Evolutionary conservation across 257 asterid species (phyloP).

Genomic region (Penstemon newberryi): DNA sequence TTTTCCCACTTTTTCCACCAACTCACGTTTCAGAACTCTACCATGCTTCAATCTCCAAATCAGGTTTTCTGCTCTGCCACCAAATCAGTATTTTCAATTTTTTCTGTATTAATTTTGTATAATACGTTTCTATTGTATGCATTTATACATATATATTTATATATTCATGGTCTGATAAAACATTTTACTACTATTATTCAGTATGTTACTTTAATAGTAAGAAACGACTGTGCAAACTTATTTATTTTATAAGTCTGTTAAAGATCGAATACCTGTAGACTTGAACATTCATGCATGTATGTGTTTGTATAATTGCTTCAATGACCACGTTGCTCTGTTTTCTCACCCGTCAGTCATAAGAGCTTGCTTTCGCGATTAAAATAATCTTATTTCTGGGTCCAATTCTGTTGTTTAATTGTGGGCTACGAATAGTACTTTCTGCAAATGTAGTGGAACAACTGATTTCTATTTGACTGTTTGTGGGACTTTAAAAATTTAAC

Average conservation of each 20-base stretch:
- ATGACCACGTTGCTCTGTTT: constrained; percentile 20
- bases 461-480: not conserved
- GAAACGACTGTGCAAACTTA: too few species aligned
- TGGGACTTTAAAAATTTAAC: not conserved
- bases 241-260: constrained; percentile 5
- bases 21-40: constrained; percentile 25
- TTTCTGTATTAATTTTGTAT: not conserved
- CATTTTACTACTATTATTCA: not conserved
- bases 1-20: constrained; percentile 24
- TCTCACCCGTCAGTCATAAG: not conserved
- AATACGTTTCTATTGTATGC: not conserved
- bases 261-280: not conserved
- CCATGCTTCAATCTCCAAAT: constrained; percentile 35
- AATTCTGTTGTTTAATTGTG: not conserved
- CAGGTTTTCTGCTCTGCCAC: constrained; percentile 37
- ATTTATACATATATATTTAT: constrained; percentile 17
- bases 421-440: not conserved
- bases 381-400: not conserved
- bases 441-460: constrained; percentile 9
- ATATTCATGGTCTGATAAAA: not conserved
- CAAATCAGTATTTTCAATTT: constrained; percentile 2
- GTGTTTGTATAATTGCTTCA: constrained; percentile 37
- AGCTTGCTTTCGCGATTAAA: constrained; percentile 6
- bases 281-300: constrained; percentile 12
- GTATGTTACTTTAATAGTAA: not conserved